Evolutionary conservation across 1,284 basidiomycete species (phyloP), one percentile per base, ranked within the genome.

Genomic region (Neonothopanus nambi): DNA sequence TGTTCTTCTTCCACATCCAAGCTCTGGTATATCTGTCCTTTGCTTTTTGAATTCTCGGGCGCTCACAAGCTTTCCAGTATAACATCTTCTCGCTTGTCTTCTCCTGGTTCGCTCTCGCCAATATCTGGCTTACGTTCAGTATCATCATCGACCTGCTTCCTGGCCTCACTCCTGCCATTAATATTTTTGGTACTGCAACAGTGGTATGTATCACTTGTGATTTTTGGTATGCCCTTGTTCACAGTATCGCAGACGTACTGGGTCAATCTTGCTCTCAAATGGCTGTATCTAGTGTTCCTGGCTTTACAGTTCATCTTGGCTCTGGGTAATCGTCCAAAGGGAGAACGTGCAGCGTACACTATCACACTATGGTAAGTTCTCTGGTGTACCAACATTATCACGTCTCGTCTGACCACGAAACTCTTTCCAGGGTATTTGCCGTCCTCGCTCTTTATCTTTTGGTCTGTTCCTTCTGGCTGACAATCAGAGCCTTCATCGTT

Each of bases 1-100:
- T 94, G 90, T 86, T 98, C 77, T 95, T 97, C 77, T 85, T 98
- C 70, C 95, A 98, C 66, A 66, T 98, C 38, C 96, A 99, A 72
- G 95, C 86, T 41, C 56, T 97, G 39, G 91, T 92, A 65, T 59
- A 87, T 79, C 7, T 12, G 20, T 17, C 12, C 45, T 52, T 50
- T 21, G 3, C 40, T 39, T 0, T 13, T n/a, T n/a, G n/a, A 26
- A 21, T 38, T 37, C 9, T 48, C 9, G 18, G 39, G 58, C 36
- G 38, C 24, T 5, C 15, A 49, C 44, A 48, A 44, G 13, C 20
- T 37, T 45, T 7, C 30, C 33, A 90, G 85, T 92, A 91, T 68
- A 91, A 91, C 68, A 63, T 91, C 50, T 85, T 89, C 68, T 87
- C 83, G 36, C 76, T 95, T 58, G 65, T 93, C 61, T 95, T 95